Evolutionary conservation across 148 eudicot species (phyloP).

Genomic region (Heliosperma pusillum): DNA sequence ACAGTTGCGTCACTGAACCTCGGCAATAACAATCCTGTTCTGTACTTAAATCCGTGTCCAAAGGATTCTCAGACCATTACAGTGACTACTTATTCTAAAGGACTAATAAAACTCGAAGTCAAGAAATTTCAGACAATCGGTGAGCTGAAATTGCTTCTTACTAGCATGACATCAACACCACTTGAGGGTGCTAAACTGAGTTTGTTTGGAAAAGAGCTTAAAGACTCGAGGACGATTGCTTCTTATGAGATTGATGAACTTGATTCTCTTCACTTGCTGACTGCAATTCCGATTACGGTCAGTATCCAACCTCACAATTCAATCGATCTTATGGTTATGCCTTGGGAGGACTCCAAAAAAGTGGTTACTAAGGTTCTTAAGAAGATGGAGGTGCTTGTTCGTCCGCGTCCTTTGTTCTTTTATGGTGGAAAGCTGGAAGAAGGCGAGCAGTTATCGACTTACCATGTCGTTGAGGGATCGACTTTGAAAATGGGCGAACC

Average conservation of each 20-base stretch:
- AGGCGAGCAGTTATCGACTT: conserved; percentile 13
- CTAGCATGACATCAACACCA: conserved; percentile 15
- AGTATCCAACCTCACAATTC: conserved; percentile 5
- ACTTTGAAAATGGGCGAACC: conserved; percentile 12
- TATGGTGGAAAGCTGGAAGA: conserved; percentile 10
- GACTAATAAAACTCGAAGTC: too few species aligned
- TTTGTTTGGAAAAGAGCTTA: conserved; percentile 2
- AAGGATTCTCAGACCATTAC: too few species aligned
- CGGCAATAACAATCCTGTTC: too few species aligned
- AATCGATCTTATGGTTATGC: conserved; percentile 5
- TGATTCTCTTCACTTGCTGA: conserved; percentile 12
- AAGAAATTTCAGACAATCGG: conserved; percentile 22
- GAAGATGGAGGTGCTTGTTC: conserved; percentile 1
- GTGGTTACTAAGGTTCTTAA: conserved; percentile 24
- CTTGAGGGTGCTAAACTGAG: not conserved
- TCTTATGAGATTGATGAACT: conserved; percentile 13
- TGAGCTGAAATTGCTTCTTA: conserved; percentile 24
- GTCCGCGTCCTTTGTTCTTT: conserved; percentile 8
- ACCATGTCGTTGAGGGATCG: conserved; percentile 21
- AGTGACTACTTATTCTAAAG: conserved; percentile 18
- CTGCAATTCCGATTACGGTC: conserved; percentile 24
- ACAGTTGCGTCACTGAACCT: too few species aligned
- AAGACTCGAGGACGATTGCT: conserved; percentile 27
- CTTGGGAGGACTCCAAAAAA: conserved; percentile 13
- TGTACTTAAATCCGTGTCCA: too few species aligned